Evolutionary conservation across 2,329 filamentous ascomycete genomes (phyloP).

Genomic region (Colletotrichum theobromicola): DNA sequence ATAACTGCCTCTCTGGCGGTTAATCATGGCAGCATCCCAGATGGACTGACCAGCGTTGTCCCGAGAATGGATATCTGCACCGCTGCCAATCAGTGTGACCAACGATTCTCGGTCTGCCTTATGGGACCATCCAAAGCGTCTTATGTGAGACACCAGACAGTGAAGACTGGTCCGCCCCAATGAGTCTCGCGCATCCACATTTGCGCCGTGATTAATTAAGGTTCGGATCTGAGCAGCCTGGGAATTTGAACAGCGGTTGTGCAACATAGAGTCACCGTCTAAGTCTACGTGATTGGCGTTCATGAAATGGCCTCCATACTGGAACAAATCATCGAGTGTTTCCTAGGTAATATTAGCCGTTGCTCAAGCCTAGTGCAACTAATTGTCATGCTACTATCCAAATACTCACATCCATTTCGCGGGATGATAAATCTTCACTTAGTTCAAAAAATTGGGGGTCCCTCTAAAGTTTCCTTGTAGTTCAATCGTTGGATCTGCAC

Average conservation of each 20-base stretch:
- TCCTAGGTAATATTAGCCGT: background rate
- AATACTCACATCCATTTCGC: background rate
- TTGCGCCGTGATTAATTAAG: background rate
- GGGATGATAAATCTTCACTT: too few relatives aligned
- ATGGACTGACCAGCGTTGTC: background rate
- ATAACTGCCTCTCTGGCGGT: background rate
- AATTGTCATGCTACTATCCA: background rate
- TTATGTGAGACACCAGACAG: background rate
- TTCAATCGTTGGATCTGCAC: conserved; percentile 21
- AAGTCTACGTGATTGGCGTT: too few relatives aligned
- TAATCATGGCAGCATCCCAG: background rate
- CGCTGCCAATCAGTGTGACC: background rate
- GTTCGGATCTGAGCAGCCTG: background rate
- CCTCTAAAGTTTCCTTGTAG: background rate
- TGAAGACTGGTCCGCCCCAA: background rate
- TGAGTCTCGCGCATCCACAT: background rate
- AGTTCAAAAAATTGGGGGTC: too few relatives aligned
- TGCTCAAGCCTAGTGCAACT: background rate
- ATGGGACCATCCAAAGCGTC: accelerated
- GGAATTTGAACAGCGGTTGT: background rate
- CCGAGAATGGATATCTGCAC: background rate
- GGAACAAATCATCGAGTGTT: background rate
- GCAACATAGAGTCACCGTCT: too few relatives aligned
- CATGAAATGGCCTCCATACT: background rate
- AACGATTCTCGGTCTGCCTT: background rate